phyloP scores from a whole-genome alignment of 108 stramenopile species.

The Fragilariopsis cylindrus region DNA sequence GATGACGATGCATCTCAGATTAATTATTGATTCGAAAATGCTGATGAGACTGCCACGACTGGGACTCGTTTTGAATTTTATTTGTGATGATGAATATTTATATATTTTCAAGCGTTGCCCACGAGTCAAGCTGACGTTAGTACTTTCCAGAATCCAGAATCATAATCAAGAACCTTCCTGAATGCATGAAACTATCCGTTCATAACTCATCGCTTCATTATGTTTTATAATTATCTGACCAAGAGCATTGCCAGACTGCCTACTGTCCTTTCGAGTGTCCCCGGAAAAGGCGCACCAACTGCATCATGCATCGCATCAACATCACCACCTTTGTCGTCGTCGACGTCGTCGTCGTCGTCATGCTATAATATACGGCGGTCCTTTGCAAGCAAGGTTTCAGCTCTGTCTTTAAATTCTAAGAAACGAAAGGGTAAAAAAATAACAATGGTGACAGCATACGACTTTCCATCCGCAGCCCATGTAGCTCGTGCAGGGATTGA shows the following conservation, averaged over 20 bases:
- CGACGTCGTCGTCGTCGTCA: too few species aligned
- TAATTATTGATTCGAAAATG: too few species aligned
- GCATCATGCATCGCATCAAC: background rate
- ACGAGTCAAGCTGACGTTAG: too few species aligned
- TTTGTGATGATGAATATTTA: too few species aligned
- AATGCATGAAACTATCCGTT: too few species aligned
- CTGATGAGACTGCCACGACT: too few species aligned
- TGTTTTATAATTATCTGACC: background rate
- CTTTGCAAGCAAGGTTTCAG: constrained; percentile 48
- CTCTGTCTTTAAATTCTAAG: constrained; percentile 75
- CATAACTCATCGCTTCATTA: background rate
- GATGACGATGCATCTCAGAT: too few species aligned
- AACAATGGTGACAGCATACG: constrained; percentile 97
- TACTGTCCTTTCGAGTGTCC: background rate
- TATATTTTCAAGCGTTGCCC: too few species aligned
- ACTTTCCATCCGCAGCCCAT: constrained; percentile 97
- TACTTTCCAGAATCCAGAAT: too few species aligned
- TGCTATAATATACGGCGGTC: background rate
- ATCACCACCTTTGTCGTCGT: too few species aligned
- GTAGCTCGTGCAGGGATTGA: constrained; percentile 97
- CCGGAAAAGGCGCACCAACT: background rate
- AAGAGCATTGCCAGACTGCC: background rate
- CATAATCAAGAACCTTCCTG: too few species aligned
- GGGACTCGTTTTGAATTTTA: too few species aligned
- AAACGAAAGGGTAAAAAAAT: constrained; percentile 81